Conservation (phyloP, 495 filamentous ascomycete genomes). For the Lophiostoma macrostomum region DNA sequence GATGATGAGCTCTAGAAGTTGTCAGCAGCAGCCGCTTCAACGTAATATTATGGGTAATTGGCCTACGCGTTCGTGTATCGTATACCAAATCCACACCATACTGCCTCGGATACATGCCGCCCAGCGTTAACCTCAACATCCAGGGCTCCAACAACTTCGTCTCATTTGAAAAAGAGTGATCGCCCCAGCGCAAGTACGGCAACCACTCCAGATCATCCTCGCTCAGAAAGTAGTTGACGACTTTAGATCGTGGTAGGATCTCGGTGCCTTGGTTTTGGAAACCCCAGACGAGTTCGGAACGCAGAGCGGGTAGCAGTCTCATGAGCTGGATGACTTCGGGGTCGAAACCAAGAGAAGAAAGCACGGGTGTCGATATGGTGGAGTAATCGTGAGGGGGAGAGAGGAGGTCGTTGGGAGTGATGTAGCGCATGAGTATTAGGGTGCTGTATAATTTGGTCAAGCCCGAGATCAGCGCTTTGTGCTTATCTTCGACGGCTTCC, state of each 20-base stretch:
- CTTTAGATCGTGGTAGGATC: not conserved
- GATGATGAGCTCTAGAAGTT: slow-evolving; percentile 1
- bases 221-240: slow-evolving; percentile 3
- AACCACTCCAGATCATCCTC: not conserved
- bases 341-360: slow-evolving; percentile 1
- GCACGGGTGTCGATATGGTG: not conserved
- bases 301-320: not conserved
- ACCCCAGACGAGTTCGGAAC: not conserved
- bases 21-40: not conserved
- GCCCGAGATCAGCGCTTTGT: slow-evolving; percentile 1
- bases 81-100: slow-evolving; percentile 2
- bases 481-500: slow-evolving; percentile 4
- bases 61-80: not conserved
- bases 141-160: slow-evolving; percentile 1
- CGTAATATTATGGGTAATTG: not conserved
- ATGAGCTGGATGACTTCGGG: slow-evolving; percentile 1
- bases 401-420: slow-evolving; percentile 5
- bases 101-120: not conserved
- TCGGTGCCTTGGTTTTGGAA: not conserved
- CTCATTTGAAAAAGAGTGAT: not conserved
- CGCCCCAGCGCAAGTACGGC: slow-evolving; percentile 1
- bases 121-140: not conserved
- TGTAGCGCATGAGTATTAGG: slow-evolving; percentile 5
- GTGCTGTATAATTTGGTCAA: slow-evolving; percentile 1
- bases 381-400: not conserved